Evolutionary conservation across 140 eudicot genomes (phyloP).

Genomic region (Senecio squalidus): DNA sequence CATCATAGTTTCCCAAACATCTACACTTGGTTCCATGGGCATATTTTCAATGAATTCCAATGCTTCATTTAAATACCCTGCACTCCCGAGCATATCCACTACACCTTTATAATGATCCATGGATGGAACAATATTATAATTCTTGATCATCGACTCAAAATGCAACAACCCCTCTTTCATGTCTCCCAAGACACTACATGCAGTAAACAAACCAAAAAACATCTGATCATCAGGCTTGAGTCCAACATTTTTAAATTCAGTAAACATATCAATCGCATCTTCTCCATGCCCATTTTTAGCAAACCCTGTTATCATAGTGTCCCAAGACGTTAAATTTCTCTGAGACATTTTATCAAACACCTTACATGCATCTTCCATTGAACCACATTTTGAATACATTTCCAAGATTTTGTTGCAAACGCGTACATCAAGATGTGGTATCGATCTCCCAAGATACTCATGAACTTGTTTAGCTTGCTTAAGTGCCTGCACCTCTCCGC

Average conservation of each 20-base stretch:
- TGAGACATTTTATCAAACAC: constrained; percentile 22
- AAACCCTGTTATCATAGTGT: constrained; percentile 48
- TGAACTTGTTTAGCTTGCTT: constrained; percentile 44
- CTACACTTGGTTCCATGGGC: constrained; percentile 40
- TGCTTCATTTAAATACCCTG: constrained; percentile 52
- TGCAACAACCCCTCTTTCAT: constrained; percentile 48
- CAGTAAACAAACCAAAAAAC: constrained; percentile 44
- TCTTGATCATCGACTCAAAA: constrained; percentile 47
- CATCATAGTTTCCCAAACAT: constrained; percentile 50
- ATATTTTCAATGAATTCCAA: constrained; percentile 45
- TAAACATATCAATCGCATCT: constrained; percentile 43
- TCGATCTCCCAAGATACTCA: constrained; percentile 35
- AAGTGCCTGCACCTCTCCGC: constrained; percentile 46
- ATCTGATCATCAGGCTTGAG: constrained; percentile 43
- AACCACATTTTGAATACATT: constrained; percentile 45
- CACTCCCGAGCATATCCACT: constrained; percentile 52
- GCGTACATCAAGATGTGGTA: constrained; percentile 21
- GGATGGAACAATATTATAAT: constrained; percentile 34
- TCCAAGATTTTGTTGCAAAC: constrained; percentile 39
- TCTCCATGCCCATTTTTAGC: constrained; percentile 51
- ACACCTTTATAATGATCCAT: constrained; percentile 44
- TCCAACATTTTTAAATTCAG: constrained; percentile 41
- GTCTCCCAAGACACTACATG: constrained; percentile 45
- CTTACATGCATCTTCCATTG: constrained; percentile 37
- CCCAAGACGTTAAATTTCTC: constrained; percentile 58